Percentiles rank a stretch among this genome's conserved stretches.
These are phyloP conservation scores for Zarea fungicola DNA, from an alignment of 2,329 filamentous ascomycete species.

Conservation along the genomic window DNA sequence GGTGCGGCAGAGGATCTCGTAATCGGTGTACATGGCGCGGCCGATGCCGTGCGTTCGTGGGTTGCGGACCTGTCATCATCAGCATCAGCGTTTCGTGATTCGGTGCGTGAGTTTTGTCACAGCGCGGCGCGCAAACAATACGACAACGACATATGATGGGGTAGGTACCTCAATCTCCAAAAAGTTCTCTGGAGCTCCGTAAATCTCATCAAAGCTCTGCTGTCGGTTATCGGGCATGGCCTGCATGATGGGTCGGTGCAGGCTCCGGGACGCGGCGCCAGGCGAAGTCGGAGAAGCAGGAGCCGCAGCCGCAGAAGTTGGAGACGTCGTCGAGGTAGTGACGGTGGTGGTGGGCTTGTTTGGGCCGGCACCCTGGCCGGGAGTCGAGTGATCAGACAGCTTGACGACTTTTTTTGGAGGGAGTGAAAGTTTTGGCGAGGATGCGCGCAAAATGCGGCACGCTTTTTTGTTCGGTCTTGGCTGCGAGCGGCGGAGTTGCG, in stretches of 20 bases:
- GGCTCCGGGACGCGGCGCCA: constrained; percentile 29
- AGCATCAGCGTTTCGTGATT: no score
- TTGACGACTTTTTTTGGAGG: constrained; percentile 25
- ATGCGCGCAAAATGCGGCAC: no score
- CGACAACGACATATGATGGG: neutral
- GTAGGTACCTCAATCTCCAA: constrained; percentile 85
- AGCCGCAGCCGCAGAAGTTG: no score
- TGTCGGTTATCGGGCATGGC: constrained; percentile 69
- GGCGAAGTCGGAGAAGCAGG: constrained; percentile 10
- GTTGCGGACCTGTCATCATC: constrained; percentile 85
- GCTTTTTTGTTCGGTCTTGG: no score
- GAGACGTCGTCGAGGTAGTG: constrained; percentile 12
- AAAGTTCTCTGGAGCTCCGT: constrained; percentile 97
- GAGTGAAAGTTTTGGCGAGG: neutral
- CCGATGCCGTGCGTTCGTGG: constrained; percentile 92
- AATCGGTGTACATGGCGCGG: constrained; percentile 96
- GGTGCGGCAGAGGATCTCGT: constrained; percentile 95
- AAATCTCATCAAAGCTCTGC: constrained; percentile 98
- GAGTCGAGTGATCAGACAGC: constrained; percentile 37
- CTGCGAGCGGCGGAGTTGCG: no score
- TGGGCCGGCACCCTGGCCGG: constrained; percentile 28
- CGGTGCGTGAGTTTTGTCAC: neutral
- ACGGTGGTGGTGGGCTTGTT: constrained; percentile 14
- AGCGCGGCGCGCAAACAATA: neutral
- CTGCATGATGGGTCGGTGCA: constrained; percentile 54